Percentiles rank a stretch among this genome's conserved stretches.
Evolutionary conservation across 2,329 filamentous ascomycete species (phyloP).

Genomic region (Podosphaera fusca): DNA sequence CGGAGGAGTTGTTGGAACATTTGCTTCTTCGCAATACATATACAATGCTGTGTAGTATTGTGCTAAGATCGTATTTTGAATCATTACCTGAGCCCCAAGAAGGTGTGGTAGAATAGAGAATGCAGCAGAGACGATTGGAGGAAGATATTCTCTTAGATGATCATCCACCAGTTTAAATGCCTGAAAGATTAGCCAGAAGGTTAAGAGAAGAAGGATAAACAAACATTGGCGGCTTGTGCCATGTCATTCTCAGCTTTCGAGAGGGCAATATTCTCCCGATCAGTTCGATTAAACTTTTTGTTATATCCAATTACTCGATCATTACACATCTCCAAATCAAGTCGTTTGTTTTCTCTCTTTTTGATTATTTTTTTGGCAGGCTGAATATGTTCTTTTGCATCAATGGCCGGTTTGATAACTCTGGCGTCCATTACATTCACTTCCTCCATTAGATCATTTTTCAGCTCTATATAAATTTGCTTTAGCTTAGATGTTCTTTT

Average conservation of each 20-base stretch:
- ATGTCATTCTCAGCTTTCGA: constrained; percentile 52
- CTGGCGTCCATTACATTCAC: constrained; percentile 45
- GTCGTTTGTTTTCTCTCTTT: constrained; percentile 57
- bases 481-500: constrained; percentile 41
- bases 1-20: constrained; percentile 48
- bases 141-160: constrained; percentile 46
- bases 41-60: constrained; percentile 59
- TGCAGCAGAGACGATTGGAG: constrained; percentile 44
- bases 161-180: constrained; percentile 57
- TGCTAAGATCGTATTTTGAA: constrained; percentile 56
- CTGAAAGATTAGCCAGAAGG: constrained; percentile 16
- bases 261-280: constrained; percentile 50
- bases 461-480: constrained; percentile 46
- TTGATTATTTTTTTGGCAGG: constrained; percentile 66
- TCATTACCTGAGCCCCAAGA: constrained; percentile 44
- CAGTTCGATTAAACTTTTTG: constrained; percentile 44
- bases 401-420: constrained; percentile 45
- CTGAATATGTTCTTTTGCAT: constrained; percentile 44
- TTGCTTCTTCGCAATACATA: constrained; percentile 44
- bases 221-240: constrained; percentile 37
- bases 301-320: constrained; percentile 44
- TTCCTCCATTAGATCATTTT: constrained; percentile 47
- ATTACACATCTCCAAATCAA: constrained; percentile 62
- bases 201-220: constrained; percentile 4
- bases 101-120: constrained; percentile 55